phyloP scores from a whole-genome alignment of 179 eudicot genomes.

The Corrigiola litoralis region DNA sequence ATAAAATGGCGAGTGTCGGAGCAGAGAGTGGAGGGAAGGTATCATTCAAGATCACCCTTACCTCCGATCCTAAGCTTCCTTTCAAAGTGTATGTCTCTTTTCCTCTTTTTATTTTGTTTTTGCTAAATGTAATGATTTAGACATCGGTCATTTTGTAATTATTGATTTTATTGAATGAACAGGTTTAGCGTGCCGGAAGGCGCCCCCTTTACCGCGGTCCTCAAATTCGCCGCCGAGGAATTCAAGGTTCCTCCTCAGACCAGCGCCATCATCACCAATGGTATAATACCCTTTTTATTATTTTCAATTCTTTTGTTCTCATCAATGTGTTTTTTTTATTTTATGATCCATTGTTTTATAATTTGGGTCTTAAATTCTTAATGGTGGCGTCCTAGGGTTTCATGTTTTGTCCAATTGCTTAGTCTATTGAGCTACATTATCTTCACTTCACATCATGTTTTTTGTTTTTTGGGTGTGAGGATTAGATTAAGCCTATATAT shows the following conservation, averaged over 20 bases:
- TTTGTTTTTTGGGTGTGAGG: too few species aligned
- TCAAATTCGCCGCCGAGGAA: slow-evolving; percentile 93
- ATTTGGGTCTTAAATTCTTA: background rate
- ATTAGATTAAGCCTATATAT: too few species aligned
- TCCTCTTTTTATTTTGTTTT: background rate
- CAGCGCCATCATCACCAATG: slow-evolving; percentile 92
- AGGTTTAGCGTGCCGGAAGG: slow-evolving; percentile 94
- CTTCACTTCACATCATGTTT: too few species aligned
- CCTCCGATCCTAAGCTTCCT: slow-evolving; percentile 94
- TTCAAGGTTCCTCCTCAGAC: slow-evolving; percentile 98
- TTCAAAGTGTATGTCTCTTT: slow-evolving; percentile 71
- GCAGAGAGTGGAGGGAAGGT: slow-evolving; percentile 79
- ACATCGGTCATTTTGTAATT: background rate
- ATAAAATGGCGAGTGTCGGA: slow-evolving; percentile 50
- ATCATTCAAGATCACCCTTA: slow-evolving; percentile 86
- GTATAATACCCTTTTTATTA: slow-evolving; percentile 37
- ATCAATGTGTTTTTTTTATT: background rate
- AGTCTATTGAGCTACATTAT: too few species aligned
- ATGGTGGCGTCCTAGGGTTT: too few species aligned
- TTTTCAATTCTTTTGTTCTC: background rate
- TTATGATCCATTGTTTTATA: background rate
- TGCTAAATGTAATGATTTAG: background rate
- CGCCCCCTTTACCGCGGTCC: slow-evolving; percentile 90
- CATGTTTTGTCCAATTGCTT: too few species aligned
- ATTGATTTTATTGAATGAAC: background rate